Evolutionary conservation across 148 eudicot species (phyloP).

Genomic region (Camellia lanceoleosa): DNA sequence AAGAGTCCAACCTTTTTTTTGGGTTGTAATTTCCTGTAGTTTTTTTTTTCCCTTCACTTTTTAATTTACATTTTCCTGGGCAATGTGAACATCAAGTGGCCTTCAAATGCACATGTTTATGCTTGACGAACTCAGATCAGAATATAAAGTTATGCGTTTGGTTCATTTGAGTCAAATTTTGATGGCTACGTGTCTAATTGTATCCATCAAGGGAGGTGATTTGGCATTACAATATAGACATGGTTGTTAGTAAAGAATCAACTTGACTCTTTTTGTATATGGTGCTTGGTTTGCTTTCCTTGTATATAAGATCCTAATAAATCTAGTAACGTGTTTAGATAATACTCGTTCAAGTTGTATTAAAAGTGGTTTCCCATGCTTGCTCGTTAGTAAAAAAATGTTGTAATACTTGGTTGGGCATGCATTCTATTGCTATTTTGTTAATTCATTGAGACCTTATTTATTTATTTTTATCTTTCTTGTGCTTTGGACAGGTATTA

Average conservation of each 20-base stretch:
- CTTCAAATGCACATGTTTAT: not conserved
- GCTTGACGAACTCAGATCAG: not conserved
- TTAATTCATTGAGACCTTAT: not conserved
- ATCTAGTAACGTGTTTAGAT: not conserved
- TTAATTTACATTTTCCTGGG: not conserved
- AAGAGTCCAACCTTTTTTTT: too few relatives aligned
- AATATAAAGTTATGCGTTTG: not conserved
- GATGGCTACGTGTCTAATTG: not conserved
- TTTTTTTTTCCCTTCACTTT: too few relatives aligned
- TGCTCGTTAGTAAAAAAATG: not conserved
- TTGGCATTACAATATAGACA: too few relatives aligned
- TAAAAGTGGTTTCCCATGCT: too few relatives aligned
- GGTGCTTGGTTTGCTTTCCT: not conserved
- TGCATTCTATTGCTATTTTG: not conserved
- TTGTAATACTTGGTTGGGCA: not conserved
- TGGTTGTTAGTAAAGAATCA: not conserved
- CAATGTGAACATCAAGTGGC: not conserved
- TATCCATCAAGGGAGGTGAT: not conserved
- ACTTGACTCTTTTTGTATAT: not conserved
- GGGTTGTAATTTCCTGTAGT: too few relatives aligned
- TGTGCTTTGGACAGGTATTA: slow-evolving; percentile 63
- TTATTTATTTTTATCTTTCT: not conserved
- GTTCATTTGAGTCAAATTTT: not conserved
- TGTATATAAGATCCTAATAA: not conserved
- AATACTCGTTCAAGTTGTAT: too few relatives aligned